Evolutionary conservation across 75 land plant genomes (phyloP).

Genomic region (Sequoiadendron giganteum): DNA sequence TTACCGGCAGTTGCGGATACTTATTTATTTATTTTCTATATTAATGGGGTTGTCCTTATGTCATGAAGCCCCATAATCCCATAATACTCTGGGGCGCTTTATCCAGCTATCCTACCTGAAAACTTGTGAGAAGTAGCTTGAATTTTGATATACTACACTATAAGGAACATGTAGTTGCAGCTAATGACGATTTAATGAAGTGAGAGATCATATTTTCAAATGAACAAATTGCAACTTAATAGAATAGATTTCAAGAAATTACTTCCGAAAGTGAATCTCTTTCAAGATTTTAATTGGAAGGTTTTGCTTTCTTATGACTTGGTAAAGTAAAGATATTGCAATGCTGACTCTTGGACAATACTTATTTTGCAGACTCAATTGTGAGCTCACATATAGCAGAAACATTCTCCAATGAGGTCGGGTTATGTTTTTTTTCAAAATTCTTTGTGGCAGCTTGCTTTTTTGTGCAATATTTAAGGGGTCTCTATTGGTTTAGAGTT

Average conservation of each 20-base stretch:
- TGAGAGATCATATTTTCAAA: background rate
- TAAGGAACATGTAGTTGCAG: background rate
- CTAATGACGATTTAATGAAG: background rate
- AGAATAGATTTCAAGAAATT: background rate
- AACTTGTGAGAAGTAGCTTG: background rate
- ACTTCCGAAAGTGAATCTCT: background rate
- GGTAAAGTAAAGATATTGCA: background rate
- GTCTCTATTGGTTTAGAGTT: background rate
- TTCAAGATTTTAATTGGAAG: background rate
- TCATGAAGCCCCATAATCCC: background rate
- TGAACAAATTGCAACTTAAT: background rate
- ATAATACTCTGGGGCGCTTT: background rate
- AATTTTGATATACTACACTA: background rate
- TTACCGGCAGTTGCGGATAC: background rate
- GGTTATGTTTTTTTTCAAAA: slow-evolving; percentile 1
- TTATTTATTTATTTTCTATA: background rate
- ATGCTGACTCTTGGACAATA: slow-evolving; percentile 2
- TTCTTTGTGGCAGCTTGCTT: background rate
- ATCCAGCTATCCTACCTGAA: background rate
- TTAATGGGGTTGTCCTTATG: background rate
- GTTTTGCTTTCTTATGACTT: background rate
- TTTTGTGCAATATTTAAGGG: background rate
- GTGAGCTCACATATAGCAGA: slow-evolving; percentile 21
- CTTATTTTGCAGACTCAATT: slow-evolving; percentile 18
- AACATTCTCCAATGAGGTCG: slow-evolving; percentile 42